Evolutionary conservation across 2,329 filamentous ascomycete genomes (phyloP).

Genomic region (Microthyrium microscopicum): DNA sequence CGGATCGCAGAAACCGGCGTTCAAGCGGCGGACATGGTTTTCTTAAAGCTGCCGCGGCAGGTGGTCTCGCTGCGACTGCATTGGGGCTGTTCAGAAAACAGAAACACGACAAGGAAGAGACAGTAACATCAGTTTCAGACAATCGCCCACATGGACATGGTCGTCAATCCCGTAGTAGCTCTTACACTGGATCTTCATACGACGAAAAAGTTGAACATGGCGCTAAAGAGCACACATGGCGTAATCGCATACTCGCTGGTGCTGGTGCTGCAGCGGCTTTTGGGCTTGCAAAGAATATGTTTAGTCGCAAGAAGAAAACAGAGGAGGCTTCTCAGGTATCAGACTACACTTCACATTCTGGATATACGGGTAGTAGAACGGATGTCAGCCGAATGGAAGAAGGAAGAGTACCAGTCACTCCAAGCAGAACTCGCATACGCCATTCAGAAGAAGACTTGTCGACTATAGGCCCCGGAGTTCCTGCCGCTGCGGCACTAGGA

Average conservation of each 20-base stretch:
- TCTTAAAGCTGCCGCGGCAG: conserved; percentile 35
- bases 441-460: too few species aligned
- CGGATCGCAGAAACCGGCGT: conserved; percentile 18
- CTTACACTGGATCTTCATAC: conserved; percentile 6
- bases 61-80: conserved; percentile 37
- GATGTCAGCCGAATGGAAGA: conserved; percentile 35
- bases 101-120: too few species aligned
- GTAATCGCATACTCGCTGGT: conserved; percentile 27
- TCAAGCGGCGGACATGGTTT: too few species aligned
- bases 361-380: conserved; percentile 28
- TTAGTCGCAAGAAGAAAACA: conserved; percentile 34
- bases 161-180: conserved; percentile 19
- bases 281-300: conserved; percentile 37
- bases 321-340: conserved; percentile 35
- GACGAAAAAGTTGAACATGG: conserved; percentile 23
- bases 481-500: conserved; percentile 7
- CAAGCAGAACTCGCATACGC: conserved; percentile 15
- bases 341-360: conserved; percentile 29
- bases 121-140: conserved; percentile 19
- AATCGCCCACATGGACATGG: conserved; percentile 16
- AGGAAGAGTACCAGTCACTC: conserved; percentile 33
- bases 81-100: too few species aligned
- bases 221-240: conserved; percentile 21
- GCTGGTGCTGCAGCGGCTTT: conserved; percentile 25
- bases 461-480: too few species aligned